These are phyloP conservation scores for Ligustrum vulgare DNA, from an alignment of 257 asterid species.

Conservation along the genomic window DNA sequence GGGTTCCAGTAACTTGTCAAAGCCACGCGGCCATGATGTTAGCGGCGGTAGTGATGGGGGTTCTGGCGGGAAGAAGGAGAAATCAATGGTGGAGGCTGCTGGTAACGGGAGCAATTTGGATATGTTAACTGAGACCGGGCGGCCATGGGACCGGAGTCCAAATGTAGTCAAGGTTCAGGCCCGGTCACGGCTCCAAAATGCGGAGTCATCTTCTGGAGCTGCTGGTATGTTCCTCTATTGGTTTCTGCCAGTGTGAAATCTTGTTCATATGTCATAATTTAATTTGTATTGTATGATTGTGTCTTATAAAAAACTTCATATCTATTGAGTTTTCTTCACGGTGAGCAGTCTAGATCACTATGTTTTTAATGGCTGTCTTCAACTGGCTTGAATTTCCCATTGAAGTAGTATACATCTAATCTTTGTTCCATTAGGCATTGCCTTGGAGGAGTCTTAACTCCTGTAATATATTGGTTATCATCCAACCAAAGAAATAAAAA, in stretches of 20 bases:
- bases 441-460: not conserved
- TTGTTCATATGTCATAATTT: too few relatives aligned
- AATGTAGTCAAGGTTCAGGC: slow-evolving; percentile 26
- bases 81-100: slow-evolving; percentile 14
- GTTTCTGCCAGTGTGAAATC: not conserved
- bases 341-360: not conserved
- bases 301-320: not conserved
- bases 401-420: not conserved
- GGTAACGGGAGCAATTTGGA: slow-evolving; percentile 41
- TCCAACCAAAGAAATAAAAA: not conserved
- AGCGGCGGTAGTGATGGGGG: slow-evolving; percentile 22
- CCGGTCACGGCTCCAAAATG: slow-evolving; percentile 40
- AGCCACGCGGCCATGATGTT: slow-evolving; percentile 40
- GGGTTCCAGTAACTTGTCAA: slow-evolving; percentile 85
- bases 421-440: not conserved
- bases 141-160: slow-evolving; percentile 41
- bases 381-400: not conserved
- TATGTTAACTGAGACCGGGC: slow-evolving; percentile 38
- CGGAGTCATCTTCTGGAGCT: slow-evolving; percentile 42
- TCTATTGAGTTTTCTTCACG: not conserved
- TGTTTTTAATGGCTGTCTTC: not conserved
- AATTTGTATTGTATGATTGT: too few relatives aligned
- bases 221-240: slow-evolving; percentile 36
- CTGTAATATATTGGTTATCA: not conserved
- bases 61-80: slow-evolving; percentile 23